Base-by-base conservation (phyloP, 192 early-diverging fungal species). In the Backusella tarrabulga region DNA sequence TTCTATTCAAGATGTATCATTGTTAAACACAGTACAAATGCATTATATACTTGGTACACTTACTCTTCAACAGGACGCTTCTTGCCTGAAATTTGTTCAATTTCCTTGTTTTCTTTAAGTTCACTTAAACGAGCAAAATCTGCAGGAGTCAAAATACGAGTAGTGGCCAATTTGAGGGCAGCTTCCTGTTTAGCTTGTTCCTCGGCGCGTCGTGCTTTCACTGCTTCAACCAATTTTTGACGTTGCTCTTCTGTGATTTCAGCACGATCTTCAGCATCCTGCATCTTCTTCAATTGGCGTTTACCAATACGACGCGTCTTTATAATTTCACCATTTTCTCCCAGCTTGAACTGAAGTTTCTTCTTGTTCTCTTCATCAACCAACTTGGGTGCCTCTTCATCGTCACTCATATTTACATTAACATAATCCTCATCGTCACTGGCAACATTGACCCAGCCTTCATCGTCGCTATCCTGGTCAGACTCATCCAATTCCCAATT, bases 121-220 rank as follows among this genome's bases (percentile, higher is more conserved):
- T 92, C 90, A 68, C 93, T 86, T 76, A 99, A 90, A 71, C 89
- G 91, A 32, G 87, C 91, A 84, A 98, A 98, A 87, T 99, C 97
- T 34, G 95, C 93, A 38, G 93, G 91, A 50, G 96, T 97, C 66
- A 97, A 87, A 71, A 99, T 94, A 79, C 91, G 86, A 46, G 83
- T 84, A 4, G 83, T 86, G 6, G 87, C 85, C 71, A 87, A 34
- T 71, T 83, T 83, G 52, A 84, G 78, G 8, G 82, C 81, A 11
- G 80, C 84, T 26, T 87, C 86, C 75, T 87, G 40, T 70, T 83
- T 86, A 46, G 84, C 83, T 19, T 83, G 77, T 71, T 89, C 83
- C 67, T 87, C 84, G 4, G 85, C 79, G 67, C 72, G 67, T 36
- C 72, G 34, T 46, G 79, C 79, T 29, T 86, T 77, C 1, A 80